Conservation (phyloP, 2,329 filamentous ascomycete genomes). For the Pseudocercospora eumusae region DNA sequence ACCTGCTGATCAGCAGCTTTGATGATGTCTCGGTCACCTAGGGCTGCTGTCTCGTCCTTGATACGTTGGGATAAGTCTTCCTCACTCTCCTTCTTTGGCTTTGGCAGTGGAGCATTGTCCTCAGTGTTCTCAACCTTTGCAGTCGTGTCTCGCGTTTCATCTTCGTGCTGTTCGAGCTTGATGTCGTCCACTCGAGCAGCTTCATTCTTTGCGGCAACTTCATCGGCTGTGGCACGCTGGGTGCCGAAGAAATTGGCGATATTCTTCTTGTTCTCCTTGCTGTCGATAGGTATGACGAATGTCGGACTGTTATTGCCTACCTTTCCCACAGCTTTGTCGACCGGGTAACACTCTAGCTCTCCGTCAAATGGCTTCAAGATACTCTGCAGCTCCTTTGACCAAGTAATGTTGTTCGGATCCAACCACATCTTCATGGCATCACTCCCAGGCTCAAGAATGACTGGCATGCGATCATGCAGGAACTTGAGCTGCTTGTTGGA, state of each 20-base stretch:
- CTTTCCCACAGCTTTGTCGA: conserved; percentile 87
- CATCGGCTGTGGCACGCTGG: conserved; percentile 45
- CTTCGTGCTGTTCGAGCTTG: conserved; percentile 40
- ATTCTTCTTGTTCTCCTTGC: conserved; percentile 84
- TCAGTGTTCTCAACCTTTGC: conserved; percentile 49
- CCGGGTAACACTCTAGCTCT: conserved; percentile 80
- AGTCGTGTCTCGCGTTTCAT: conserved; percentile 47
- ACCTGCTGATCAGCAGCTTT: conserved; percentile 33
- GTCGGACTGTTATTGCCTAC: conserved; percentile 85
- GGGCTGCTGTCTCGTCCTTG: conserved; percentile 49
- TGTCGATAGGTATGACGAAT: conserved; percentile 81
- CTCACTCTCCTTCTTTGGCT: conserved; percentile 33
- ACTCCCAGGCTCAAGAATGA: conserved; percentile 77
- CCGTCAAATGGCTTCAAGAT: conserved; percentile 78
- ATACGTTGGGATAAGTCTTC: conserved; percentile 39
- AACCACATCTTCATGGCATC: conserved; percentile 73
- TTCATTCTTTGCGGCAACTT: conserved; percentile 41
- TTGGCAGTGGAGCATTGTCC: conserved; percentile 56
- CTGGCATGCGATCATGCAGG: conserved; percentile 93
- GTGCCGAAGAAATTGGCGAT: conserved; percentile 91
- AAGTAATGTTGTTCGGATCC: conserved; percentile 69
- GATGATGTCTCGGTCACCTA: conserved; percentile 33
- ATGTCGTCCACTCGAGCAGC: conserved; percentile 36
- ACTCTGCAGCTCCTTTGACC: conserved; percentile 75
- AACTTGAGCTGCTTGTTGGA: conserved; percentile 82